Percentiles rank a stretch among this genome's conserved stretches.
Evolutionary conservation across 345 rosid genomes (phyloP).

Genomic region (Excoecaria agallocha): DNA sequence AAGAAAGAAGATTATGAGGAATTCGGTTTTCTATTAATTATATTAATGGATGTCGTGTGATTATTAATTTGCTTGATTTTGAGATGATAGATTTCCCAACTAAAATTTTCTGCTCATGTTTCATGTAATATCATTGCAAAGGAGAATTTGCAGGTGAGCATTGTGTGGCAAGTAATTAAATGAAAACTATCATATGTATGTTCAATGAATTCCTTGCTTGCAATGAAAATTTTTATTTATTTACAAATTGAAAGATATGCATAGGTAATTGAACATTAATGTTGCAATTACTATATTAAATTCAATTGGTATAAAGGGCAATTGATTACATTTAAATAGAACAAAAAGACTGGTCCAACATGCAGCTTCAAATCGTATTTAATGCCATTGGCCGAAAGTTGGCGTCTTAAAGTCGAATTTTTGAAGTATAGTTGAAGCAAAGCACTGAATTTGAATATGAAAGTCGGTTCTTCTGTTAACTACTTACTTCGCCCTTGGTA

Average conservation of each 20-base stretch:
- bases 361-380: too few species aligned
- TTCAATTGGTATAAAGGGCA: not conserved
- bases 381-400: not conserved
- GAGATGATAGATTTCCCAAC: not conserved
- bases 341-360: not conserved
- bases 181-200: not conserved
- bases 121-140: not conserved
- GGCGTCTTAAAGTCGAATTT: not conserved
- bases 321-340: too few species aligned
- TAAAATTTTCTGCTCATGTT: not conserved
- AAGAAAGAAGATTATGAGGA: not conserved
- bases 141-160: constrained; percentile 2
- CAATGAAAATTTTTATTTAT: not conserved
- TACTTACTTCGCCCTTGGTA: not conserved
- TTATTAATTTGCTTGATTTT: not conserved
- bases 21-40: not conserved
- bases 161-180: not conserved
- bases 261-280: too few species aligned
- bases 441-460: not conserved
- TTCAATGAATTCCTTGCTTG: not conserved
- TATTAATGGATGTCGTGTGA: not conserved
- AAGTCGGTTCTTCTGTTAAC: not conserved
- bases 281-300: not conserved
- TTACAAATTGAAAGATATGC: not conserved
- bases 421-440: not conserved